A percentile compares a stretch with the other conserved stretches of the same genome.
phyloP scores from a whole-genome alignment of 2,329 filamentous ascomycete species.

The Pestalotiopsis sp. region DNA sequence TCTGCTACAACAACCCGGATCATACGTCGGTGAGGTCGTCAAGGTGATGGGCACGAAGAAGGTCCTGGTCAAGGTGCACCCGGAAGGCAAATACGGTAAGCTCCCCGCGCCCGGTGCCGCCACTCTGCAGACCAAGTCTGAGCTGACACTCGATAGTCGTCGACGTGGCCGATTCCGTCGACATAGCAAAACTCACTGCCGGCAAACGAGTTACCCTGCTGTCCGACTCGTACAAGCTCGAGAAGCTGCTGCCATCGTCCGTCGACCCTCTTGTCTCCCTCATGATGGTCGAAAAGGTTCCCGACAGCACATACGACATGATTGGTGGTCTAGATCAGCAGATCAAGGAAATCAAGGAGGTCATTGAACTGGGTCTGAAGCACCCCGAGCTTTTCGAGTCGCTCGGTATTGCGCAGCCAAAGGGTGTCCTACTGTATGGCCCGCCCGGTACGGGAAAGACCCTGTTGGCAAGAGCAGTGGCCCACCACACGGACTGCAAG shows the following conservation, averaged over 20 bases:
- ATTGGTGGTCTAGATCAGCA: conserved; percentile 98
- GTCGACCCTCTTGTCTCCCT: conserved; percentile 98
- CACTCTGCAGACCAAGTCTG: conserved; percentile 17
- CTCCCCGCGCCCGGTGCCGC: not conserved
- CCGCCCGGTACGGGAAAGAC: conserved; percentile 98
- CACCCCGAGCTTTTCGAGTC: conserved; percentile 98
- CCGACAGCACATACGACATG: conserved; percentile 99
- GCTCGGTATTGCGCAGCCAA: conserved; percentile 97
- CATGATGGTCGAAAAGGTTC: conserved; percentile 99
- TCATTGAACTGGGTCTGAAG: conserved; percentile 97
- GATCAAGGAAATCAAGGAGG: conserved; percentile 99
- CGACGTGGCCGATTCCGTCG: conserved; percentile 91
- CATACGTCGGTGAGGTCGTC: conserved; percentile 98
- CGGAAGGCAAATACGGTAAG: conserved; percentile 98
- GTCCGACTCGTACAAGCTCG: conserved; percentile 97
- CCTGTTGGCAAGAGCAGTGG: conserved; percentile 89
- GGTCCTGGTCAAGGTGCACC: conserved; percentile 97
- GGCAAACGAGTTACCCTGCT: conserved; percentile 97
- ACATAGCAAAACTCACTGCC: conserved; percentile 92
- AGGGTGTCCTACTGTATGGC: conserved; percentile 94
- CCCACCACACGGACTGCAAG: conserved; percentile 98
- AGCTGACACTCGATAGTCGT: conserved; percentile 66
- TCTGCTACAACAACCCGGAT: conserved; percentile 93
- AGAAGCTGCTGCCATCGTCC: conserved; percentile 97
- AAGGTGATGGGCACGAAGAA: conserved; percentile 99